Base-by-base conservation (phyloP, 495 filamentous ascomycete genomes). In the Annulohypoxylon moriforme region DNA sequence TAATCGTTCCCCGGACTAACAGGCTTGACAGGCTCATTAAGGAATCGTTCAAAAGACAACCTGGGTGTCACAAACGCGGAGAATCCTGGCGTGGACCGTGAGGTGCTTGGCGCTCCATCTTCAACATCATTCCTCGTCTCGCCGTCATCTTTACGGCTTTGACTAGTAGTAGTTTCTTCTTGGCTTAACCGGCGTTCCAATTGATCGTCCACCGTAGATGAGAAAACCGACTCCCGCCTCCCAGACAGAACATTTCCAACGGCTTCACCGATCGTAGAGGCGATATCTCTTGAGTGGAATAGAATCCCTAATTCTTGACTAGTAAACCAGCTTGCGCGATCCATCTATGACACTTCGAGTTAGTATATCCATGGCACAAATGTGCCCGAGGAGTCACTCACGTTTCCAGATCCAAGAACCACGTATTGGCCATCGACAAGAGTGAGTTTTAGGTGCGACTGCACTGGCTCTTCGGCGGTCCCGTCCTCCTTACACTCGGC, bases 301-400 rank as follows among this genome's bases (percentile, higher is more conserved):
- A 90, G 82, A 20, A 94, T 79, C 25, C 90, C 91, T n/a, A 93
- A 79, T 78, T 94, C 92, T 78, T 93, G 91, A 69, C 88, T 91
- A 10, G 91, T 93, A 71, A 83, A 92, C 89, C 89, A 93, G 73
- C 89, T 92, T 16, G 92, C 90, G 0, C 91, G 83, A 78, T 94
- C 92, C 83, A 90, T 85, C 71, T 73, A 11, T 6, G 46, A 47
- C 5, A 9, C 9, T 25, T 3, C 33, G 0, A 13, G 46, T 73
- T 62, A 73, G 66, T 22, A 36, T 27, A 31, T 38, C 27, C 18
- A 22, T 22, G 16, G 52, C 25, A 20, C 18, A 22, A 47, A 24
- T 50, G 14, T 25, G 9, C 27, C 6, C 11, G 11, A n/a, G 34
- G 18, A 25, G 16, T 47, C 47, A 56, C 71, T 73, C 68, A 73